A percentile compares a stretch with the other conserved stretches of the same genome.
Evolutionary conservation across 495 filamentous ascomycete species (phyloP).

Genomic region (Xylaria longipes): DNA sequence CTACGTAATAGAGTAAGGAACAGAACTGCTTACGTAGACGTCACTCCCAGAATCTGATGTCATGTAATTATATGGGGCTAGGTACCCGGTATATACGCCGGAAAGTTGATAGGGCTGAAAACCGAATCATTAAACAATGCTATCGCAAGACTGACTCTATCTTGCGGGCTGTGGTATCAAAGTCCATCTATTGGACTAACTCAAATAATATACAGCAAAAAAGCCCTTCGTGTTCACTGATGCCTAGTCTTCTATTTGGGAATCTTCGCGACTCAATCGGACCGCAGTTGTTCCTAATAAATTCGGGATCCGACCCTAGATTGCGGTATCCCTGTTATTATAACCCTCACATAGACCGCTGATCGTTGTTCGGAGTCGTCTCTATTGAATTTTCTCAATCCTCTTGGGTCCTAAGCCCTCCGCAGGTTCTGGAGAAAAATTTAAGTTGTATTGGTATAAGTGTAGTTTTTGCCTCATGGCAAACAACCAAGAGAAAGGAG

Average conservation of each 20-base stretch:
- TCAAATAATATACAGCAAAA: slow-evolving; percentile 47
- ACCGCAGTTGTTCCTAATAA: slow-evolving; percentile 30
- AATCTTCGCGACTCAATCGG: slow-evolving; percentile 33
- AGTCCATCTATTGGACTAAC: slow-evolving; percentile 40
- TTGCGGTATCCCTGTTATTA: slow-evolving; percentile 24
- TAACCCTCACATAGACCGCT: slow-evolving; percentile 27
- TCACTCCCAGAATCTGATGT: not conserved
- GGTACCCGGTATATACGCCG: not conserved
- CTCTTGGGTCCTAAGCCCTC: slow-evolving; percentile 32
- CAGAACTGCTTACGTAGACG: not conserved
- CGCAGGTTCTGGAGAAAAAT: slow-evolving; percentile 34
- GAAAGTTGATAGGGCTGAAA: not conserved
- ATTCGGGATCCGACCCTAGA: slow-evolving; percentile 19
- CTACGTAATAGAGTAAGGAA: not conserved
- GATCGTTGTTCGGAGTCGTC: slow-evolving; percentile 21
- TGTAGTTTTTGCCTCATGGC: slow-evolving; percentile 29
- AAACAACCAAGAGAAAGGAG: slow-evolving; percentile 49
- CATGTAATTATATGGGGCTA: not conserved
- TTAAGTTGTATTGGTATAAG: slow-evolving; percentile 32
- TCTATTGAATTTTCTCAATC: slow-evolving; percentile 16
- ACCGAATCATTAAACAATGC: slow-evolving; percentile 27
- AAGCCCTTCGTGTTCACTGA: slow-evolving; percentile 34
- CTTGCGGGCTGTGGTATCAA: slow-evolving; percentile 18
- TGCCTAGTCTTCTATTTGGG: slow-evolving; percentile 35
- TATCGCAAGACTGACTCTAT: slow-evolving; percentile 15